A percentile compares a stretch with the other conserved stretches of the same genome.
Evolutionary conservation across 306 rosid genomes (phyloP).

Genomic region (Lablab purpureus): DNA sequence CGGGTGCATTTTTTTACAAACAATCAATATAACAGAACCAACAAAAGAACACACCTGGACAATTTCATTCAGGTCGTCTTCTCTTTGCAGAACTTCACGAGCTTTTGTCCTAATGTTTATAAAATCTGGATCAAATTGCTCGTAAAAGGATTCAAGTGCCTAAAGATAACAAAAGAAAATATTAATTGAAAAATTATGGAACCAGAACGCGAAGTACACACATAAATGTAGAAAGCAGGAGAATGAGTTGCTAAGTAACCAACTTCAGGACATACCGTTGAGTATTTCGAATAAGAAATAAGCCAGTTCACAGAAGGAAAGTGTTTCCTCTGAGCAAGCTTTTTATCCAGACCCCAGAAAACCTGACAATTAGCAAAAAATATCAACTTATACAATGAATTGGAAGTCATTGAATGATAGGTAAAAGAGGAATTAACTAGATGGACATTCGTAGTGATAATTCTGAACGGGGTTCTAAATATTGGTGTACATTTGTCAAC

Average conservation of each 20-base stretch:
- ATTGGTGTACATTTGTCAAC: slow-evolving; percentile 19
- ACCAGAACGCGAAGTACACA: slow-evolving; percentile 30
- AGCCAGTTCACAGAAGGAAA: slow-evolving; percentile 99
- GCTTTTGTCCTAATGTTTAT: slow-evolving; percentile 98
- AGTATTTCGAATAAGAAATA: slow-evolving; percentile 95
- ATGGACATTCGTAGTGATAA: slow-evolving; percentile 7
- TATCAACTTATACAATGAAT: slow-evolving; percentile 31
- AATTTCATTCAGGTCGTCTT: slow-evolving; percentile 98
- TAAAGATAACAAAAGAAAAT: slow-evolving; percentile 45
- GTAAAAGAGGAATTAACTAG: neutral
- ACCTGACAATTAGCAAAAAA: slow-evolving; percentile 61
- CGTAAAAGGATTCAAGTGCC: slow-evolving; percentile 97
- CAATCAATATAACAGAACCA: slow-evolving; percentile 14
- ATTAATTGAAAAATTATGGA: neutral
- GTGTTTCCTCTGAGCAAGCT: slow-evolving; percentile 99
- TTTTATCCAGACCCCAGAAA: slow-evolving; percentile 99
- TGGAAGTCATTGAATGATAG: slow-evolving; percentile 25
- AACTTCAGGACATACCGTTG: slow-evolving; percentile 65
- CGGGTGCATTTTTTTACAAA: slow-evolving; percentile 24
- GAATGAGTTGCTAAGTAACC: slow-evolving; percentile 26
- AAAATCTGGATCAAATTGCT: slow-evolving; percentile 95
- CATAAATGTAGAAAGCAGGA: slow-evolving; percentile 37
- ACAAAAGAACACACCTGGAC: slow-evolving; percentile 73
- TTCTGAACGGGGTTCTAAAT: neutral
- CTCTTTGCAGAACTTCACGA: slow-evolving; percentile 96